Evolutionary conservation across 441 rosid genomes (phyloP).

Genomic region (Croton laevigatus): DNA sequence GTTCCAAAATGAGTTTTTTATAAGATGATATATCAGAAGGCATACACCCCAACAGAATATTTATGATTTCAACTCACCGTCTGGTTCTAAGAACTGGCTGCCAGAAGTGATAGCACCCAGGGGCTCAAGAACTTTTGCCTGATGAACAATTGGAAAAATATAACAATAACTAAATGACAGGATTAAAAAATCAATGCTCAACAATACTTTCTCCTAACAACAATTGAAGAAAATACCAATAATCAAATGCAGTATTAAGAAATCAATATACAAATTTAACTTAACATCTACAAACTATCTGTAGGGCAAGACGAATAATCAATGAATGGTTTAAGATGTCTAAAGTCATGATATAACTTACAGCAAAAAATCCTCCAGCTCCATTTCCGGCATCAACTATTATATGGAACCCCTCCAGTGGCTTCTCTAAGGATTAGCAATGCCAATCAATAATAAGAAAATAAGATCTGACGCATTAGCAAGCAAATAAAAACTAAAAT

Average conservation of each 20-base stretch:
- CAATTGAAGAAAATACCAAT: too few species aligned
- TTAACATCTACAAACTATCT: background rate
- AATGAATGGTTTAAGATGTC: too few species aligned
- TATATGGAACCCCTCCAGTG: slow-evolving; percentile 93
- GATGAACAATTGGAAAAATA: slow-evolving; percentile 26
- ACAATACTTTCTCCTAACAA: background rate
- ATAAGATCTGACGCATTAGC: slow-evolving; percentile 15
- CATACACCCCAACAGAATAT: background rate
- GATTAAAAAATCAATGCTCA: background rate
- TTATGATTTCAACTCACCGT: slow-evolving; percentile 50
- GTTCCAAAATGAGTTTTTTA: slow-evolving; percentile 25
- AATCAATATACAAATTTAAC: background rate
- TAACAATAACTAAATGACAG: slow-evolving; percentile 6
- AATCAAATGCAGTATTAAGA: background rate
- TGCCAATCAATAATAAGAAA: slow-evolving; percentile 28
- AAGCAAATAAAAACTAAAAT: background rate
- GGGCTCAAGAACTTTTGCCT: slow-evolving; percentile 96
- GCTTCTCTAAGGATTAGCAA: slow-evolving; percentile 65
- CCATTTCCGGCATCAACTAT: slow-evolving; percentile 99
- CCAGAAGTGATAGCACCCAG: slow-evolving; percentile 89
- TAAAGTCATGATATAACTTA: slow-evolving; percentile 40
- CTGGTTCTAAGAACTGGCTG: slow-evolving; percentile 97
- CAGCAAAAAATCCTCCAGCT: slow-evolving; percentile 98
- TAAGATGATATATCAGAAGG: background rate
- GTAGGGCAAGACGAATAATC: too few species aligned